Evolutionary conservation across 208 protist genomes (phyloP).

Genomic region (Phytomonas sp.): DNA sequence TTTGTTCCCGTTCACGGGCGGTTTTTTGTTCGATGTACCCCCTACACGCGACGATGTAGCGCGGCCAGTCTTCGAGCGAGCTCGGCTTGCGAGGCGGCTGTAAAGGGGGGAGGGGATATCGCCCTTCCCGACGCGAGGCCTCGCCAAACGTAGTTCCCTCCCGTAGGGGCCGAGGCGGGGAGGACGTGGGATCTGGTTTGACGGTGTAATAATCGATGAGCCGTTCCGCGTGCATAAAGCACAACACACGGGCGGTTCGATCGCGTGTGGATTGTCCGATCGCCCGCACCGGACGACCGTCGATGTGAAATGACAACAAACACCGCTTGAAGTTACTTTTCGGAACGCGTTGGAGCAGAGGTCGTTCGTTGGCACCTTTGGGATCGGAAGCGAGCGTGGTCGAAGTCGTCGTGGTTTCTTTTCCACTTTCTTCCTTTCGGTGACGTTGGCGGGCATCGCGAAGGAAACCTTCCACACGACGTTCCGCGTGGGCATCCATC

Average conservation of each 20-base stretch:
- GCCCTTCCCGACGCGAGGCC: too few species aligned
- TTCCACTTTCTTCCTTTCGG: too few species aligned
- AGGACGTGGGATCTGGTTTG: not conserved
- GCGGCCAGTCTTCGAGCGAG: conserved; percentile 16
- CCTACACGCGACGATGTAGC: conserved; percentile 30
- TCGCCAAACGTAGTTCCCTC: not conserved
- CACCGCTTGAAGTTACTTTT: not conserved
- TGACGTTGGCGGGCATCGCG: too few species aligned
- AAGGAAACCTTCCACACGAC: too few species aligned
- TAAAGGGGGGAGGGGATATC: too few species aligned
- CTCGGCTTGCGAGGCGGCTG: too few species aligned
- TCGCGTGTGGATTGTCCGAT: conserved; percentile 49
- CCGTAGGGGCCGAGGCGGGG: conserved; percentile 7
- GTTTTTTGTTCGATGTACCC: conserved; percentile 20
- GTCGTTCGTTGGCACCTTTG: too few species aligned
- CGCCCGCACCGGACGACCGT: conserved; percentile 19
- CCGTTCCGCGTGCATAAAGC: conserved; percentile 61
- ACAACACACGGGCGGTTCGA: conserved; percentile 44
- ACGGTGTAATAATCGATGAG: conserved; percentile 68
- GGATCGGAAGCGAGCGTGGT: too few species aligned
- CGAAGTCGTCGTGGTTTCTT: too few species aligned
- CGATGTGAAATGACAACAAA: conserved; percentile 15
- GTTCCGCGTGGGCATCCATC: too few species aligned
- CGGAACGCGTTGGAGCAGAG: not conserved
- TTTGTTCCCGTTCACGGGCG: conserved; percentile 8